Conservation (phyloP, 2,329 filamentous ascomycete species). For the Sporothrix inflata region DNA sequence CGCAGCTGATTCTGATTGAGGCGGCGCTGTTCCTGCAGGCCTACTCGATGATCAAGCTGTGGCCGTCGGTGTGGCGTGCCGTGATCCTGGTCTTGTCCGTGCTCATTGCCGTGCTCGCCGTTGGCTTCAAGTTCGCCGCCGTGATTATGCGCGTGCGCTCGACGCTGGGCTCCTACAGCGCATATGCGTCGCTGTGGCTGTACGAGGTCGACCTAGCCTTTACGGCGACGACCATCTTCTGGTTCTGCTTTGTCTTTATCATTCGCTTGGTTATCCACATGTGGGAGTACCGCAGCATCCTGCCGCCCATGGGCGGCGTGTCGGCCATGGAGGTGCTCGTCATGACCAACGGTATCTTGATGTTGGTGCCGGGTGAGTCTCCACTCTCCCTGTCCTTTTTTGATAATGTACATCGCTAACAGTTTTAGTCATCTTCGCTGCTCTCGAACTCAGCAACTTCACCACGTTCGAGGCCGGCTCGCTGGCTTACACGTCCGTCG, state of each 20-base stretch:
- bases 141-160: constrained; percentile 45
- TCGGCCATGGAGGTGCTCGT: constrained; percentile 59
- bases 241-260: constrained; percentile 62
- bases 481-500: constrained; percentile 53
- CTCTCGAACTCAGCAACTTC: constrained; percentile 49
- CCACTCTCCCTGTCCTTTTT: neutral
- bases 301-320: constrained; percentile 48
- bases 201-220: constrained; percentile 43
- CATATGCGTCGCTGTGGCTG: constrained; percentile 42
- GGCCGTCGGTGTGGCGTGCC: constrained; percentile 45
- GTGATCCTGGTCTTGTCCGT: constrained; percentile 40
- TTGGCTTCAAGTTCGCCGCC: constrained; percentile 42
- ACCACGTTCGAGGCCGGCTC: constrained; percentile 55
- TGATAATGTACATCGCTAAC: no score
- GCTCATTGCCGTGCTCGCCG: constrained; percentile 39
- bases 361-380: constrained; percentile 57
- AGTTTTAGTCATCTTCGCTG: constrained; percentile 55
- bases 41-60: constrained; percentile 56
- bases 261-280: constrained; percentile 55
- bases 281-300: constrained; percentile 50
- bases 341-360: constrained; percentile 59
- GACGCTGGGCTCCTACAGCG: constrained; percentile 35
- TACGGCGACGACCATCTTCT: constrained; percentile 43
- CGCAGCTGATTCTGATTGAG: constrained; percentile 52
- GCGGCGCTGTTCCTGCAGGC: constrained; percentile 56